Percentiles rank a stretch among this genome's conserved stretches.
Conservation (phyloP, 2,329 filamentous ascomycete species). For the Orbilia brochopaga region DNA sequence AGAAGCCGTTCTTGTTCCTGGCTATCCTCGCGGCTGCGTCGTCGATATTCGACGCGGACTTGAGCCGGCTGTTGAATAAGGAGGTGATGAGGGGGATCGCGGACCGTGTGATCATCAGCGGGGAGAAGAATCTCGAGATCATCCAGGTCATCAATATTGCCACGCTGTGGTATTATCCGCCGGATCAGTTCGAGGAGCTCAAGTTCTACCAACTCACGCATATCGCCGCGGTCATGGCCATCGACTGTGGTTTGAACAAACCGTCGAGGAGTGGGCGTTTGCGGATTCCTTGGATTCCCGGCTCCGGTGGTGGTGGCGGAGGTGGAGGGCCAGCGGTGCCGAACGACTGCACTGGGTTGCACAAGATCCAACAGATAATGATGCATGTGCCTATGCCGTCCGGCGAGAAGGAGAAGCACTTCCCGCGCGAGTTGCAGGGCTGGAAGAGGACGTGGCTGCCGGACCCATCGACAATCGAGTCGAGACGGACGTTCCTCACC, state of each 20-base stretch:
- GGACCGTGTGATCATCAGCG: conserved; percentile 54
- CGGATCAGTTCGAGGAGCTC: conserved; percentile 54
- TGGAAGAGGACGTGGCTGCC: conserved; percentile 49
- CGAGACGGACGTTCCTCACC: conserved; percentile 57
- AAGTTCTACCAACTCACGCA: conserved; percentile 55
- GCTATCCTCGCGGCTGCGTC: conserved; percentile 54
- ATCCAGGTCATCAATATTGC: conserved; percentile 54
- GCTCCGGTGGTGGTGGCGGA: not conserved
- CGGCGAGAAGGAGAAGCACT: conserved; percentile 22
- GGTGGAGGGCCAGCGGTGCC: not conserved
- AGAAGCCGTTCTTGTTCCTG: conserved; percentile 55
- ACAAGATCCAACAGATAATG: conserved; percentile 38
- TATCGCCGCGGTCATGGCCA: conserved; percentile 54
- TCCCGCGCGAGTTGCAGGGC: conserved; percentile 28
- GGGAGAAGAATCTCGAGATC: conserved; percentile 55
- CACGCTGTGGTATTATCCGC: conserved; percentile 54
- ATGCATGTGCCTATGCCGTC: not conserved
- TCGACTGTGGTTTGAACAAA: conserved; percentile 54
- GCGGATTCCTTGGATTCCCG: conserved; percentile 28
- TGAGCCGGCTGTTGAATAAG: conserved; percentile 53
- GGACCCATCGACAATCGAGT: conserved; percentile 56
- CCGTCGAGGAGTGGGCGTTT: conserved; percentile 28
- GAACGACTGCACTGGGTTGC: conserved; percentile 25
- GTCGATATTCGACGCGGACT: conserved; percentile 51
- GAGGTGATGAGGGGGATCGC: conserved; percentile 53